Percentiles rank a stretch among this genome's conserved stretches.
phyloP scores from a whole-genome alignment of 495 filamentous ascomycete genomes.

The Lasiosphaeria miniovina region DNA sequence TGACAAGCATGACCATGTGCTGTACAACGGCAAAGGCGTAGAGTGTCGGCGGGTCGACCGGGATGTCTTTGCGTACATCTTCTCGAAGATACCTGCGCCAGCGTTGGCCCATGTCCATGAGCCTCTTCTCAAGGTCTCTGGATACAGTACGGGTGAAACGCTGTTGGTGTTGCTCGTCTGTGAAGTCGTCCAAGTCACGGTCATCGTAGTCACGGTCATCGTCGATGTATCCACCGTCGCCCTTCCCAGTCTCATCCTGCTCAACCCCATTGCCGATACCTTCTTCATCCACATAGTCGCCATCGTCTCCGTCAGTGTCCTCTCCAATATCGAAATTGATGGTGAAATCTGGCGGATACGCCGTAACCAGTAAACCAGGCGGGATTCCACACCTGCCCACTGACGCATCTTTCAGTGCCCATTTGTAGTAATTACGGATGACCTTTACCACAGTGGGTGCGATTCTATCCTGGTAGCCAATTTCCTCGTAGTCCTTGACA shows the following conservation, averaged over 20 bases:
- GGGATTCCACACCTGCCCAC: slow-evolving; percentile 12
- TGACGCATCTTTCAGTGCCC: slow-evolving; percentile 25
- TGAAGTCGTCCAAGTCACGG: background rate
- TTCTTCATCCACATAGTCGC: slow-evolving; percentile 1
- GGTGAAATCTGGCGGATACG: slow-evolving; percentile 17
- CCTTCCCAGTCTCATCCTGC: background rate
- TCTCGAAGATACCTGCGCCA: slow-evolving; percentile 22
- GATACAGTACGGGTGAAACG: slow-evolving; percentile 17
- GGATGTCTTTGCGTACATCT: slow-evolving; percentile 1
- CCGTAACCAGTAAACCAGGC: slow-evolving; percentile 19
- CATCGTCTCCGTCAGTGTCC: slow-evolving; percentile 1
- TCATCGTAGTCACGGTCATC: background rate
- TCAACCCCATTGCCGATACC: background rate
- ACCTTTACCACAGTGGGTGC: slow-evolving; percentile 18
- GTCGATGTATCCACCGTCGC: background rate
- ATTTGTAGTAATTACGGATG: slow-evolving; percentile 25
- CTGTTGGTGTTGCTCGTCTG: slow-evolving; percentile 4
- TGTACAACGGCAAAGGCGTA: slow-evolving; percentile 29
- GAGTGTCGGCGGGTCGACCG: slow-evolving; percentile 23
- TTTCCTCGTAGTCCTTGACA: slow-evolving; percentile 29
- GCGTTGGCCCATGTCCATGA: slow-evolving; percentile 15
- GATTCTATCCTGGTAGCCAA: slow-evolving; percentile 19
- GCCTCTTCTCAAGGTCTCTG: slow-evolving; percentile 15
- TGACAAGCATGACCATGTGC: slow-evolving; percentile 28
- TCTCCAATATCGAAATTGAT: background rate